These are phyloP conservation scores for Acidiella bohemica DNA, from an alignment of 495 filamentous ascomycete species.

Conservation along the genomic window DNA sequence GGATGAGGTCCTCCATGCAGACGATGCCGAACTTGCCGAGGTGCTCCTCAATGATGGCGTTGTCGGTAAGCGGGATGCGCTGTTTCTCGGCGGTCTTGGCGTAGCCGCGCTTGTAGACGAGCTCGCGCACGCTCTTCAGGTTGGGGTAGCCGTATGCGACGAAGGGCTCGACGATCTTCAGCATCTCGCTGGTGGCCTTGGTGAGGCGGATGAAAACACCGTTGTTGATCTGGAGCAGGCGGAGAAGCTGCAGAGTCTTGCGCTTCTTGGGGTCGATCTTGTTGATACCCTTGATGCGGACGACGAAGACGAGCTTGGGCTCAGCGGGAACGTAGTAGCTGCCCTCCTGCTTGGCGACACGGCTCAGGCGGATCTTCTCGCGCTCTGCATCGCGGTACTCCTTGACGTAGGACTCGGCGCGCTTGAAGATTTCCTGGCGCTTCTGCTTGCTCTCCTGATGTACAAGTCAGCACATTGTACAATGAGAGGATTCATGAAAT, in stretches of 20 bases:
- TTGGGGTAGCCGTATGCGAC: constrained; percentile 98
- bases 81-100: constrained; percentile 86
- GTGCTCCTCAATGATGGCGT: constrained; percentile 88
- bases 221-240: constrained; percentile 99
- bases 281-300: constrained; percentile 99
- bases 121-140: constrained; percentile 95
- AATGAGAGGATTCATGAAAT: constrained; percentile 12
- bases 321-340: constrained; percentile 87
- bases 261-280: constrained; percentile 99
- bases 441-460: constrained; percentile 87
- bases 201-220: constrained; percentile 94
- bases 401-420: constrained; percentile 97
- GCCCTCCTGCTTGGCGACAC: constrained; percentile 79
- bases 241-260: constrained; percentile 98
- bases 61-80: constrained; percentile 91
- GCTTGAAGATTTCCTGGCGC: constrained; percentile 97
- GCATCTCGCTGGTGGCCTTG: constrained; percentile 96
- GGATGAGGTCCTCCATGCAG: constrained; percentile 98
- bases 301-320: constrained; percentile 92
- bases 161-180: constrained; percentile 95
- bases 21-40: constrained; percentile 97
- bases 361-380: constrained; percentile 88
- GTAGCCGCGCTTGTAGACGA: constrained; percentile 99
- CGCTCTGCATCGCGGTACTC: constrained; percentile 97
- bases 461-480: constrained; percentile 18